These are phyloP conservation scores for Pachysandra terminalis DNA, from an alignment of 164 flowering plant species.

Conservation along the genomic window DNA sequence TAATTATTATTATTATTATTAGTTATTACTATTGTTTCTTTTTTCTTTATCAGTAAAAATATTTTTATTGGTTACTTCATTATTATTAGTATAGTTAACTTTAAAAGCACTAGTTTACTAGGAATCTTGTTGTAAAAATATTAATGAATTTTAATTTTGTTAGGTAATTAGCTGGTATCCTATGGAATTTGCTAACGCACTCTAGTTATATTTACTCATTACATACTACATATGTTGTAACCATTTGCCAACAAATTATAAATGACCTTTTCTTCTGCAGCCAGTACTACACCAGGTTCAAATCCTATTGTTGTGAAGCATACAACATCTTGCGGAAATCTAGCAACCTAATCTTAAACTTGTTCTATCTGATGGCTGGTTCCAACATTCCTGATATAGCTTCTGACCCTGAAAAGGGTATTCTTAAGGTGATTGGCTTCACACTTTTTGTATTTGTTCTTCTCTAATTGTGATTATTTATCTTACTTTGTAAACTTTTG, in stretches of 20 bases:
- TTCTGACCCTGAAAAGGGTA: conserved; percentile 96
- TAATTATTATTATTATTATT: no score
- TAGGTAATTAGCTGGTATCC: no score
- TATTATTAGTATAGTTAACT: no score
- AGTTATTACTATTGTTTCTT: no score
- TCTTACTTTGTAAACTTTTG: background rate
- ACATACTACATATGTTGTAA: background rate
- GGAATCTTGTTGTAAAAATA: no score
- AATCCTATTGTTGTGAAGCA: conserved; percentile 99
- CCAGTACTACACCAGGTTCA: conserved; percentile 95
- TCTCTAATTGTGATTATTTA: background rate
- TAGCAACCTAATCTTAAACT: conserved; percentile 89
- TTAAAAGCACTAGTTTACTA: no score
- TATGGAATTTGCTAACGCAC: no score
- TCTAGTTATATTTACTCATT: background rate
- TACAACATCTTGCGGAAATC: conserved; percentile 97
- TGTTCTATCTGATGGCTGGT: conserved; percentile 97
- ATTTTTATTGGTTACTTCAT: no score
- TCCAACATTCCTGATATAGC: conserved; percentile 98
- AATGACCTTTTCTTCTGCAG: conserved; percentile 44
- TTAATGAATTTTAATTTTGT: no score
- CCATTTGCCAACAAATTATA: background rate
- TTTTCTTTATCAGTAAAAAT: no score
- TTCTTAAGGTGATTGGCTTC: conserved; percentile 66
- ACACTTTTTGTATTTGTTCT: background rate